These are phyloP conservation scores for Colletotrichum sp. DNA, from an alignment of 2,329 filamentous ascomycete species.

Conservation along the genomic window DNA sequence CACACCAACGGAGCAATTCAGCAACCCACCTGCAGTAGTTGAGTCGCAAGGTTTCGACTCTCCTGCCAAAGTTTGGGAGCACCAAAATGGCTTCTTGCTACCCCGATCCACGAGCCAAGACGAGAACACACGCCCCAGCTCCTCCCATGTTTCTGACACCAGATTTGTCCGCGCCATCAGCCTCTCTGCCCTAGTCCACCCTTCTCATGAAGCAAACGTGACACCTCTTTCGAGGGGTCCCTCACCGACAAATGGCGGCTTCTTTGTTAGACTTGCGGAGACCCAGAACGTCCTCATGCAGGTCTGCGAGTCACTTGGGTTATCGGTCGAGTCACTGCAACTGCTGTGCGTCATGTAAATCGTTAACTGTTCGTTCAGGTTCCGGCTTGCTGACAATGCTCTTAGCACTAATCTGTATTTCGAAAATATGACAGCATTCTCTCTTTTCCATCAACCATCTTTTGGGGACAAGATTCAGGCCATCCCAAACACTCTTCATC, in stretches of 20 bases:
- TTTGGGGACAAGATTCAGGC: not conserved
- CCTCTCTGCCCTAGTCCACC: not conserved
- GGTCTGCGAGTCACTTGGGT: not conserved
- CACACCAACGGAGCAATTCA: not conserved
- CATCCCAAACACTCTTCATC: not conserved
- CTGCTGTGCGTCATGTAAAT: not conserved
- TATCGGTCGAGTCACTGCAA: not conserved
- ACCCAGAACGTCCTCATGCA: not conserved
- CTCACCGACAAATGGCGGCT: not conserved
- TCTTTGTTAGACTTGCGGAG: not conserved
- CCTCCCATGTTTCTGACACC: not conserved
- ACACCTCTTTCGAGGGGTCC: not conserved
- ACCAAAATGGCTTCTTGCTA: not conserved
- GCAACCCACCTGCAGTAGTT: not conserved
- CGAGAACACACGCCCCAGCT: not conserved
- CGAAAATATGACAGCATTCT: not conserved
- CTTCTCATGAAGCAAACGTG: not conserved
- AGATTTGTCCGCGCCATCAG: not conserved
- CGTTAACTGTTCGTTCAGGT: not conserved
- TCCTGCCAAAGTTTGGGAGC: not conserved
- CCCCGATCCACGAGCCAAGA: not conserved
- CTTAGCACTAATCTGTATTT: not conserved
- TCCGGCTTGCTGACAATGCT: not conserved
- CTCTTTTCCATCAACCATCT: not conserved
- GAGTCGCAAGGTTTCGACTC: not conserved